Evolutionary conservation across 495 filamentous ascomycete genomes (phyloP), one percentile per base, ranked within the genome.

Genomic region (Elasticomyces elasticus): DNA sequence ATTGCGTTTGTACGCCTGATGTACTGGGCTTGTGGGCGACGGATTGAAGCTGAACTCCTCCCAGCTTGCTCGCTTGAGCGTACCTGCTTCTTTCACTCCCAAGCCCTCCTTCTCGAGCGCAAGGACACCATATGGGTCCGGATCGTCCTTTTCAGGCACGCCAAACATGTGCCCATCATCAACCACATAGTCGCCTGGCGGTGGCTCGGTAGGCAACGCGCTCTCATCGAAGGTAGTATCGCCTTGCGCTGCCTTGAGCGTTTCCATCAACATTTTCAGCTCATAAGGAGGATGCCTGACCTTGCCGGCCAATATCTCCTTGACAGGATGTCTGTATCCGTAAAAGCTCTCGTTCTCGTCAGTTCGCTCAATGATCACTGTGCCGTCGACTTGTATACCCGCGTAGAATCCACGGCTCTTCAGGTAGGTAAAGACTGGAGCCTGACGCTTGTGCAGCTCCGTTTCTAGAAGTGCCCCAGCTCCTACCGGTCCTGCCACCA

Each of bases 271-370:
- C 9, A 79, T 79, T 23, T 76, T 73, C 58, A 82, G 79, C 15
- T 74, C 72, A 25, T 74, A 76, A 10, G 89, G 78, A 35, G 79
- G 78, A 64, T 86, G 79, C 41, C 79, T 74, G 24, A 80, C 81
- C 64, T 89, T 90, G 54, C 87, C 87, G 1, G 84, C 80, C 12
- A 95, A 69, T 52, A 95, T 90, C 55, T 95, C 87, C 19, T 75
- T 73, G n/a, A 87, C 85, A 13, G 78, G 74, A 42, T 94, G 76
- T 40, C 76, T 78, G 64, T 85, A 74, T 20, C 79, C 79, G 67
- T 92, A 95, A 61, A 94, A 94, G 5, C 80, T 75, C 66, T 89
- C 89, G 66, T 95, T 95, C 70, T 94, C 89, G 62, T 94, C 89
- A 2, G 77, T 80, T 19, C 89, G 79, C 66, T 95, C 89, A 48